phyloP scores from a whole-genome alignment of 176 grass and related monocot species.

The Chloris gayana region DNA sequence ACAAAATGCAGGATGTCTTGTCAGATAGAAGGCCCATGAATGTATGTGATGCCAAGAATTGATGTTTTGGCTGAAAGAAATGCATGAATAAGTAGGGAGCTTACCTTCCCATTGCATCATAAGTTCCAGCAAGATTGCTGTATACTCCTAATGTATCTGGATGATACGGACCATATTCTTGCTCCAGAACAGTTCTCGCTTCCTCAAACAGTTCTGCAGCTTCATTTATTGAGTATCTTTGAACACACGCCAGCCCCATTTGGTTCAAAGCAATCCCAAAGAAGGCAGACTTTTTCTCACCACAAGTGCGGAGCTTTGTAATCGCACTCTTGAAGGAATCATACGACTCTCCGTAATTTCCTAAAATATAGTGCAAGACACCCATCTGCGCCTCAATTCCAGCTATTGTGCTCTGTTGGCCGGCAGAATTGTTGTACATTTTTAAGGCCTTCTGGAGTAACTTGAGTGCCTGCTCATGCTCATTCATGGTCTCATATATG shows the following conservation, averaged over 20 bases:
- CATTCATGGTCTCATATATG: conserved; percentile 97
- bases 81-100: conserved; percentile 13
- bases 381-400: conserved; percentile 98
- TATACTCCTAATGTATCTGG: conserved; percentile 90
- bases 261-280: conserved; percentile 94
- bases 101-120: conserved; percentile 99
- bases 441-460: conserved; percentile 95
- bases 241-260: conserved; percentile 85
- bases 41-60: not conserved
- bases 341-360: conserved; percentile 74
- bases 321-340: conserved; percentile 80
- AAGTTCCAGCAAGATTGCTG: conserved; percentile 94
- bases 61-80: conserved; percentile 3
- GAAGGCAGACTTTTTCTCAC: conserved; percentile 89
- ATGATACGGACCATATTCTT: conserved; percentile 92
- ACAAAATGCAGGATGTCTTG: conserved; percentile 2
- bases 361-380: conserved; percentile 85
- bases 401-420: conserved; percentile 89
- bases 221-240: conserved; percentile 85
- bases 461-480: conserved; percentile 92
- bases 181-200: conserved; percentile 86
- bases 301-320: conserved; percentile 85
- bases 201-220: conserved; percentile 87
- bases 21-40: not conserved
- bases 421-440: conserved; percentile 76